A percentile compares a stretch with the other conserved stretches of the same genome.
These are phyloP conservation scores for Paramecium octaurelia DNA, from an alignment of 73 alveolate genomes.

Conservation along the genomic window DNA sequence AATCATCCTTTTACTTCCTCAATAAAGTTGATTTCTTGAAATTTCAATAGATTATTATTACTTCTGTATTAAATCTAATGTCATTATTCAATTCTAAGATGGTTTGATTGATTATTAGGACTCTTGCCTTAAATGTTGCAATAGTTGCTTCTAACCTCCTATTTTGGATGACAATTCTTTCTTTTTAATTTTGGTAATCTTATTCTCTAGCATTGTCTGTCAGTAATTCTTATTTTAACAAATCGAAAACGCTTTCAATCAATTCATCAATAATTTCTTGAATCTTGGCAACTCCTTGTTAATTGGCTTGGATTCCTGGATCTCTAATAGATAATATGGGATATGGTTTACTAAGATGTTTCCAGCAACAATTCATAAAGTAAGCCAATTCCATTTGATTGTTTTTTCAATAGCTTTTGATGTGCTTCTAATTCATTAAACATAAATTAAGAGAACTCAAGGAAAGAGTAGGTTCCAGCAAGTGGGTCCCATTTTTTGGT, in stretches of 20 bases:
- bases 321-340: neutral
- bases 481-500: constrained; percentile 33
- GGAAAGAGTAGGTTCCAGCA: constrained; percentile 32
- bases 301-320: constrained; percentile 23
- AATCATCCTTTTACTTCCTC: neutral
- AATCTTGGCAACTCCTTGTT: constrained; percentile 20
- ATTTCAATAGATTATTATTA: neutral
- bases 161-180: neutral
- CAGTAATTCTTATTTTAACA: neutral
- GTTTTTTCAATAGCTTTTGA: neutral
- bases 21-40: neutral
- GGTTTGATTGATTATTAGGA: neutral
- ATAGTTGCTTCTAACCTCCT: constrained; percentile 15
- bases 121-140: constrained; percentile 8
- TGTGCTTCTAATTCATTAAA: neutral
- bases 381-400: neutral
- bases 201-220: constrained; percentile 33
- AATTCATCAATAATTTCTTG: constrained; percentile 36
- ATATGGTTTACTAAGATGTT: neutral
- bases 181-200: constrained; percentile 5
- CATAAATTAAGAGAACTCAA: neutral
- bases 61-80: neutral
- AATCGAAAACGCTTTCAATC: neutral
- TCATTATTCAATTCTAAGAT: constrained; percentile 36
- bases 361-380: neutral